These are phyloP conservation scores for Asterophora parasitica DNA, from an alignment of 768 basidiomycete species.

Conservation along the genomic window DNA sequence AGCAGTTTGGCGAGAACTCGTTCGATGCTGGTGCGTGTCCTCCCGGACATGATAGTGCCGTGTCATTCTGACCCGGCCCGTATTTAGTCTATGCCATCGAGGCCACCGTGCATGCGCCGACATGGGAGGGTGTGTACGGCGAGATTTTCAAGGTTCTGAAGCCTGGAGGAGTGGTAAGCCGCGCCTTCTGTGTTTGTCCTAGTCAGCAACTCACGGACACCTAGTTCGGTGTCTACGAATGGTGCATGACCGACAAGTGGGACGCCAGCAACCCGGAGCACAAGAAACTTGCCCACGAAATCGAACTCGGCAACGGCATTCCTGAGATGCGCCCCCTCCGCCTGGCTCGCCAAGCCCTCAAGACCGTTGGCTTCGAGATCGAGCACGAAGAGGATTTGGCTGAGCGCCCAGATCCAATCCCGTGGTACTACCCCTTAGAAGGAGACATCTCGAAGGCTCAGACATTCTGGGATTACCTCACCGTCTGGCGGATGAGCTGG, in stretches of 20 bases:
- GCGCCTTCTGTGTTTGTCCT: not conserved
- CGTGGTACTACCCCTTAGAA: slow-evolving; percentile 97
- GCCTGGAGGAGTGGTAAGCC: slow-evolving; percentile 87
- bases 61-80: slow-evolving; percentile 1
- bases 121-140: slow-evolving; percentile 92
- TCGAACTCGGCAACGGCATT: slow-evolving; percentile 95
- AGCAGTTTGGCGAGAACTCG: slow-evolving; percentile 87
- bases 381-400: slow-evolving; percentile 94
- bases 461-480: slow-evolving; percentile 87
- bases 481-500: slow-evolving; percentile 87
- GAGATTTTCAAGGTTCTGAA: slow-evolving; percentile 92
- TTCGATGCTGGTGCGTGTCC: slow-evolving; percentile 84
- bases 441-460: slow-evolving; percentile 92
- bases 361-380: slow-evolving; percentile 80
- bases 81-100: slow-evolving; percentile 91
- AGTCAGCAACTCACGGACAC: slow-evolving; percentile 2
- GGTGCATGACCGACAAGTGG: slow-evolving; percentile 97
- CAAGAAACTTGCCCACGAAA: slow-evolving; percentile 85
- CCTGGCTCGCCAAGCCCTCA: slow-evolving; percentile 69
- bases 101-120: slow-evolving; percentile 94
- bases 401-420: slow-evolving; percentile 66
- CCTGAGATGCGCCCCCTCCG: slow-evolving; percentile 89
- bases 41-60: not conserved
- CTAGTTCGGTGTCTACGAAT: slow-evolving; percentile 97
- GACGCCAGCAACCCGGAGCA: slow-evolving; percentile 81